phyloP scores from a whole-genome alignment of 129 eudicot species.

The Arctium lappa region DNA sequence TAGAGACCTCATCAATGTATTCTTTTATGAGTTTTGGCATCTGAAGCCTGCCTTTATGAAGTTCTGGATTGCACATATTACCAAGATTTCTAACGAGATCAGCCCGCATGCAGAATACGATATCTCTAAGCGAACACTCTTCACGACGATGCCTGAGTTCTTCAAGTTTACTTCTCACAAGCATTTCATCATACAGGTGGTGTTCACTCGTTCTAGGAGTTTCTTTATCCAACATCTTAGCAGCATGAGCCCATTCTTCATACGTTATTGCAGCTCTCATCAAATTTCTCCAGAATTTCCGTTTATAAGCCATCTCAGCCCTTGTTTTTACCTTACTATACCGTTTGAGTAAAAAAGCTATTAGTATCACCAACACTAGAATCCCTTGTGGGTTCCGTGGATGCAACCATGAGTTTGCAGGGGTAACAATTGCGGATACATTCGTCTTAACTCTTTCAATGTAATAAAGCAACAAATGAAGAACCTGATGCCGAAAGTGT shows the following conservation, averaged over 20 bases:
- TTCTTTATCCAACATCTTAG: slow-evolving; percentile 67
- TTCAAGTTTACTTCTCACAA: slow-evolving; percentile 61
- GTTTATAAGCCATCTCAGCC: slow-evolving; percentile 67
- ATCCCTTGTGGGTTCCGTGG: slow-evolving; percentile 81
- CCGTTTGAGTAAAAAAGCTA: slow-evolving; percentile 55
- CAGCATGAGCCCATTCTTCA: slow-evolving; percentile 80
- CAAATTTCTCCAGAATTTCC: slow-evolving; percentile 76
- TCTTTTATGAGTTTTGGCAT: slow-evolving; percentile 68
- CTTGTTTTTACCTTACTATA: slow-evolving; percentile 51
- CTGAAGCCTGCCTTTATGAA: slow-evolving; percentile 70
- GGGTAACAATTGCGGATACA: slow-evolving; percentile 21
- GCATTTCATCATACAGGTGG: slow-evolving; percentile 56
- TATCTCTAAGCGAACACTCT: slow-evolving; percentile 61
- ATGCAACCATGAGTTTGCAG: slow-evolving; percentile 59
- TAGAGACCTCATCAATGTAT: slow-evolving; percentile 66
- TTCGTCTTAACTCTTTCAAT: slow-evolving; percentile 20
- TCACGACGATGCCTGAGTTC: slow-evolving; percentile 69
- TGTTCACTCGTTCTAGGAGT: slow-evolving; percentile 50
- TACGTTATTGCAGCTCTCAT: slow-evolving; percentile 61
- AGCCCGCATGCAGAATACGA: slow-evolving; percentile 70
- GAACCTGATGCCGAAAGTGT: slow-evolving; percentile 44
- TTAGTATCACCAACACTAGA: slow-evolving; percentile 46
- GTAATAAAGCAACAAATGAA: slow-evolving; percentile 28
- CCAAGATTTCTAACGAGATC: slow-evolving; percentile 70
- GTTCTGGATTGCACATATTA: slow-evolving; percentile 78